Evolutionary conservation across 2,329 filamentous ascomycete species (phyloP), one percentile per base, ranked within the genome.

Genomic region (Hypoxylon sp.): DNA sequence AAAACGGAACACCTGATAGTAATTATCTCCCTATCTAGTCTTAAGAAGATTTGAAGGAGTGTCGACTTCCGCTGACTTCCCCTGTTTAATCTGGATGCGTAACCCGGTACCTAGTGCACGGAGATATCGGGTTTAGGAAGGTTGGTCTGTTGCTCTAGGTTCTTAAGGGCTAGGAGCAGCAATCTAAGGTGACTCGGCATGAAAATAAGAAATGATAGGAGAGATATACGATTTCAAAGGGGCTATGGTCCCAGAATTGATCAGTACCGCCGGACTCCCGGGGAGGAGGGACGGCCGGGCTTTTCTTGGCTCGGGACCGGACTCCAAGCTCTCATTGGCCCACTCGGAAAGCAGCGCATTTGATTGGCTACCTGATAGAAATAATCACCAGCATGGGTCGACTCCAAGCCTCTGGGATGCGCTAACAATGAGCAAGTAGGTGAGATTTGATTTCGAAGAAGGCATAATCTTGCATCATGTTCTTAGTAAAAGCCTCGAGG

Each of bases 341-440:
- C 0, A 32, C 16, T 68, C 65, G 61, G 52, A 62, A 65, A 62
- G 21, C 43, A 34, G 43, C 16, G 23, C 11, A 47, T 46, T 2
- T 68, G 61, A 68, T 68, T 68, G 65, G 65, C 4, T 27, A 29
- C 25, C 25, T 27, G 9, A 16, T 27, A n/a, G 27, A 41, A 19
- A 39, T 30, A 29, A 23, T 39, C 29, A n/a, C 11, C 25, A 21
- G 27, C n/a, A 16, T 43, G 23, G 39, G 32, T n/a, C 21, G 23
- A 29, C 23, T 8, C 19, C 21, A 21, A 43, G 12, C 55, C 47
- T 11, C 29, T n/a, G 29, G 25, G 7, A 34, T 37, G 53, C 14
- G 46, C 46, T 19, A 32, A 11, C 46, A 32, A 27, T 47, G 43
- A 11, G 7, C 11, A 19, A 21, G 16, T 8, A 1, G 14, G 16